Base-by-base conservation (phyloP, 345 rosid genomes). In the Eutrema japonicum region DNA sequence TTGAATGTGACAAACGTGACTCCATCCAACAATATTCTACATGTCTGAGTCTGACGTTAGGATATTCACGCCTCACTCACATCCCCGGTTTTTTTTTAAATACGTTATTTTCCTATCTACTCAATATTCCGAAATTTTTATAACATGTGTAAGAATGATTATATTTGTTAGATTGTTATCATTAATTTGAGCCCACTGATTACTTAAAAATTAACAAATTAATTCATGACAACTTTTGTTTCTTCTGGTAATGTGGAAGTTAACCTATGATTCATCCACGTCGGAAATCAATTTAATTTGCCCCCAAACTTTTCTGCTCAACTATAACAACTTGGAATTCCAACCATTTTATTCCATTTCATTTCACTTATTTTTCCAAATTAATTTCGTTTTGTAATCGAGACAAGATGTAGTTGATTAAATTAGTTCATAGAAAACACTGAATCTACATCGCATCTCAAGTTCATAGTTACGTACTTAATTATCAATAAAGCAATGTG, bases 211-310 rank as follows among this genome's bases (percentile, higher is more conserved):
- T 52, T 32, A 33, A 1, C 29, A 51, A 62, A 64, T 66, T 73
- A 62, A 64, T 66, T 73, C 66, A 43, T 64, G 57, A 73, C 71
- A 73, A 73, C 77, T 64, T 64, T 64, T 46, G 66, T 73, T 65
- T 65, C 71, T 73, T 58, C 59, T n/a, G 6, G 30, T 67, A 14
- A 26, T 67, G 48, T 11, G 35, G 27, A 60, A 42, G 12, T 13
- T 22, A 22, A 22, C 26, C 26, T 52, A 42, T 67, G 62, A 58
- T 66, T 57, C 60, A 47, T 47, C 32, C n/a, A 2, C 45, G 52
- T 72, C 69, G 63, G 48, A 65, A 37, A 18, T 74, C 68, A 75
- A 55, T 38, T 46, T 8, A 75, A 55, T 56, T 46, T 14, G 5
- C 4, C 41, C 38, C 27, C 30, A 22, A 13, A 35, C 10, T 47